Evolutionary conservation across 2,329 filamentous ascomycete genomes (phyloP).

Genomic region (Penicillium capsulatum): DNA sequence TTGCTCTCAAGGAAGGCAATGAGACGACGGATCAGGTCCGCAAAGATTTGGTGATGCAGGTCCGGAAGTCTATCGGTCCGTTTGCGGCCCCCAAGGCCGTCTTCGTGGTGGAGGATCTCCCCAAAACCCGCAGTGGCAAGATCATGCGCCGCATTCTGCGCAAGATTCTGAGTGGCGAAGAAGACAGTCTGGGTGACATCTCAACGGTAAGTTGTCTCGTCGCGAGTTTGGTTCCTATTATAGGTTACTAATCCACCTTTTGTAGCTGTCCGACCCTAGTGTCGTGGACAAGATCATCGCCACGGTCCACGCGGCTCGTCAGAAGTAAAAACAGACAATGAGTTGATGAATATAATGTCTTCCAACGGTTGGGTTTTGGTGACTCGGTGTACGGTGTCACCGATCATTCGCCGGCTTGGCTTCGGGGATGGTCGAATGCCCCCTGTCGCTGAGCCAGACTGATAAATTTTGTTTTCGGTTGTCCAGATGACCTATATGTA

Average conservation of each 20-base stretch:
- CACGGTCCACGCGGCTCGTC: slow-evolving; percentile 59
- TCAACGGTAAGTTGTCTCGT: slow-evolving; percentile 64
- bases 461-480: slow-evolving; percentile 1
- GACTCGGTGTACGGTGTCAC: neutral
- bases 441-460: too few relatives aligned
- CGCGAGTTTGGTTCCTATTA: neutral
- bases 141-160: slow-evolving; percentile 97
- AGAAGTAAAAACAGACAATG: slow-evolving; percentile 32
- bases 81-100: slow-evolving; percentile 96
- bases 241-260: slow-evolving; percentile 8
- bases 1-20: slow-evolving; percentile 80
- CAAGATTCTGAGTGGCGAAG: slow-evolving; percentile 95
- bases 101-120: slow-evolving; percentile 84
- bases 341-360: slow-evolving; percentile 23
- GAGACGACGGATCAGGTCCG: slow-evolving; percentile 73
- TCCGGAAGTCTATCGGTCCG: slow-evolving; percentile 93
- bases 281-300: slow-evolving; percentile 88
- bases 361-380: slow-evolving; percentile 10
- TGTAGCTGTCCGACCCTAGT: slow-evolving; percentile 77
- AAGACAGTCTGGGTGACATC: slow-evolving; percentile 91
- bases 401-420: neutral
- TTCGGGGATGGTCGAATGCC: too few relatives aligned
- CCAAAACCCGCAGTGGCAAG: slow-evolving; percentile 96
- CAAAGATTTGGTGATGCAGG: slow-evolving; percentile 91
- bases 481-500: slow-evolving; percentile 13